These are phyloP conservation scores for Suhomyces yuchorum DNA, from an alignment of 1,139 yeast genomes.

Conservation along the genomic window DNA sequence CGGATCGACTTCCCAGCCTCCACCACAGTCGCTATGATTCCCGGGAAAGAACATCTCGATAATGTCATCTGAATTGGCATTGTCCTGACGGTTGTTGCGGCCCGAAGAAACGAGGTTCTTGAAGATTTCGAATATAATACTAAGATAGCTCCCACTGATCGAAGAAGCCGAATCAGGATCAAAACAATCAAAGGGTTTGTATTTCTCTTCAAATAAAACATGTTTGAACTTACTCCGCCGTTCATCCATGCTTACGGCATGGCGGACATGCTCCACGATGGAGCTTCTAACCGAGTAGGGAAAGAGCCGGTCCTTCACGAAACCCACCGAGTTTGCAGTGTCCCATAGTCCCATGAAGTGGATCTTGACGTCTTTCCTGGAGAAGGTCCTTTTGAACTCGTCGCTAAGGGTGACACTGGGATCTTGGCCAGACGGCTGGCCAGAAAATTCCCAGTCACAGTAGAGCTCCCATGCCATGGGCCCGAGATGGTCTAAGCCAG, in stretches of 20 bases:
- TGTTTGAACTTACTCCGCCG: constrained; percentile 63
- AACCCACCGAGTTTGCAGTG: constrained; percentile 65
- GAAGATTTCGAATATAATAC: neutral
- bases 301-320: constrained; percentile 55
- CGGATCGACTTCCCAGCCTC: constrained; percentile 54
- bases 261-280: constrained; percentile 59
- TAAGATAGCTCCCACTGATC: neutral
- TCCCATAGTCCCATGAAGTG: constrained; percentile 69
- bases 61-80: constrained; percentile 36
- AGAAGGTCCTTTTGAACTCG: constrained; percentile 55
- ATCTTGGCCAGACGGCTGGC: constrained; percentile 51
- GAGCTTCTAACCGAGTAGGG: constrained; percentile 56
- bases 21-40: constrained; percentile 67
- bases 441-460: constrained; percentile 61
- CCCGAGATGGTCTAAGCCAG: constrained; percentile 56
- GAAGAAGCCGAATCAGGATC: neutral
- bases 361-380: constrained; percentile 44
- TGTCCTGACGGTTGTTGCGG: neutral
- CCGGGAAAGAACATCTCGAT: constrained; percentile 67
- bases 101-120: neutral
- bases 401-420: constrained; percentile 42
- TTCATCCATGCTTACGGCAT: constrained; percentile 67
- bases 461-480: constrained; percentile 64
- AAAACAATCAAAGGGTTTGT: neutral
- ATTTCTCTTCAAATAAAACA: constrained; percentile 46